phyloP scores from a whole-genome alignment of 768 basidiomycete species.

The Ramaria sp. region DNA sequence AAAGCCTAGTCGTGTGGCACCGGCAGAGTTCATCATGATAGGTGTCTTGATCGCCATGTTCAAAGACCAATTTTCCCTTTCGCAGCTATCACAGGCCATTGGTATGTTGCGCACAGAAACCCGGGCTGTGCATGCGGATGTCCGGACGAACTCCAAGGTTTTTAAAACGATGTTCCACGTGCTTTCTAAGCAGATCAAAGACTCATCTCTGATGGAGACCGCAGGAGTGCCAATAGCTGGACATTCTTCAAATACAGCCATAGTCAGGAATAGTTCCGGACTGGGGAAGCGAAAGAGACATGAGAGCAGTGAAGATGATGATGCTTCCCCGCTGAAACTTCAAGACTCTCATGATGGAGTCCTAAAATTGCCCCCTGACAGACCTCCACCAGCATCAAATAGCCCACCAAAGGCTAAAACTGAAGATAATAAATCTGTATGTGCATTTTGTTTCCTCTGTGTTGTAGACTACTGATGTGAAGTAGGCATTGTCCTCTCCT shows the following conservation, averaged over 20 bases:
- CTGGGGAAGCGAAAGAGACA: not conserved
- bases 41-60: slow-evolving; percentile 43
- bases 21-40: slow-evolving; percentile 57
- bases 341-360: not conserved
- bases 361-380: not conserved
- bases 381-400: not conserved
- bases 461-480: not conserved
- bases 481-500: not conserved
- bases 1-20: slow-evolving; percentile 43
- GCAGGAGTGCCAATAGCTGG: not conserved
- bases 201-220: not conserved
- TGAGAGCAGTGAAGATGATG: not conserved
- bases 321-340: not conserved
- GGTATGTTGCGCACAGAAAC: slow-evolving; percentile 9
- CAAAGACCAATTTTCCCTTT: slow-evolving; percentile 22
- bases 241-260: not conserved
- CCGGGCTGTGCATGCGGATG: slow-evolving; percentile 1
- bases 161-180: slow-evolving; percentile 3
- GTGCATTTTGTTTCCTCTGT: not conserved
- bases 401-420: not conserved
- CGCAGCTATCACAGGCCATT: slow-evolving; percentile 34
- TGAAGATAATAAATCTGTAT: not conserved
- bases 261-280: not conserved
- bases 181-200: not conserved
- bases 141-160: slow-evolving; percentile 6